Evolutionary conservation across 768 basidiomycete genomes (phyloP).

Genomic region (Hygrocybe punicea): DNA sequence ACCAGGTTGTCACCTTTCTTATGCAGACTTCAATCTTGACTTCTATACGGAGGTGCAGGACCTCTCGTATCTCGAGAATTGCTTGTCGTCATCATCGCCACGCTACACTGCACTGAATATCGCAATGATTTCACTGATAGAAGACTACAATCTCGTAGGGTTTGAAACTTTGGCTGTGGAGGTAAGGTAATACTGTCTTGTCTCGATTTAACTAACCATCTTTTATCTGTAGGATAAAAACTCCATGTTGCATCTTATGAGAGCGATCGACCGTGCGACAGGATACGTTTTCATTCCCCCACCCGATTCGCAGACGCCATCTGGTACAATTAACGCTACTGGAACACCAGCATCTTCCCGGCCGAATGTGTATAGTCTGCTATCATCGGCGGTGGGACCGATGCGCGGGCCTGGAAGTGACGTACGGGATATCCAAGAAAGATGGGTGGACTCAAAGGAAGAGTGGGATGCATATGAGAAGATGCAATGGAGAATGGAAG

Average conservation of each 20-base stretch:
- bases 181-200: slow-evolving; percentile 36
- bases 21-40: slow-evolving; percentile 89
- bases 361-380: slow-evolving; percentile 65
- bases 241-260: slow-evolving; percentile 88
- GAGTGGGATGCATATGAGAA: slow-evolving; percentile 81
- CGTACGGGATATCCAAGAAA: slow-evolving; percentile 81
- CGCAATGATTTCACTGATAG: slow-evolving; percentile 88
- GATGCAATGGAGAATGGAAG: slow-evolving; percentile 73
- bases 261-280: slow-evolving; percentile 83
- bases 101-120: slow-evolving; percentile 79
- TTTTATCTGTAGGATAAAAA: slow-evolving; percentile 67
- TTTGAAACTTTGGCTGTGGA: slow-evolving; percentile 98
- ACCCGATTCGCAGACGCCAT: slow-evolving; percentile 18
- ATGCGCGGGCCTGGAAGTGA: slow-evolving; percentile 48
- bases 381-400: slow-evolving; percentile 60
- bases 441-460: slow-evolving; percentile 87
- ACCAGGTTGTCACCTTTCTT: neutral
- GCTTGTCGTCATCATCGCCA: slow-evolving; percentile 60
- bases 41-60: slow-evolving; percentile 99
- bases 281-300: slow-evolving; percentile 86
- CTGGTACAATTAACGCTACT: slow-evolving; percentile 13
- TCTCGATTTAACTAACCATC: neutral
- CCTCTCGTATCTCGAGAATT: slow-evolving; percentile 78
- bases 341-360: slow-evolving; percentile 42
- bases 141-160: slow-evolving; percentile 88